Base-by-base conservation (phyloP, 805 yeast species). In the Priceomyces castillae region DNA sequence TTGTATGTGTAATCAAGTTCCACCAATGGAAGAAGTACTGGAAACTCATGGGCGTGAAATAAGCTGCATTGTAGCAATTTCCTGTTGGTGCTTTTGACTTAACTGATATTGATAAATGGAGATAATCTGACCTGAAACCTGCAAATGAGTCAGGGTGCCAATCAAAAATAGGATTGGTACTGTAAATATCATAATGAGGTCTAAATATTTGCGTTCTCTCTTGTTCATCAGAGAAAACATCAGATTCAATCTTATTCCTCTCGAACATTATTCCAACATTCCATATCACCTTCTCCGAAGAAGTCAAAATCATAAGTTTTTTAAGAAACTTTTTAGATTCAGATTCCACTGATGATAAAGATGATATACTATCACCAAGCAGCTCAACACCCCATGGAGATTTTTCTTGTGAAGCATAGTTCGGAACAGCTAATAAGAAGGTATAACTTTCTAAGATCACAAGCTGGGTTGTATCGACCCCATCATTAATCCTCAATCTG, bases 71-170 rank as follows among this genome's bases (percentile, higher is more conserved):
- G 43, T 58, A 58, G 9, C 64, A 55, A 37, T 61, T 59, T 0
- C 69, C 68, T 4, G 51, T 49, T 3, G 50, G 34, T 0, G 73
- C 58, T 14, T 56, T 58, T 1, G 74, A 67, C 7, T 56, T 57
- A 5, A 71, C 76, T 0, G 71, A 56, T 5, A 71, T 53, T 4
- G 74, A 69, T 51, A 71, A 46, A 57, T 89, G 96, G 9, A 92
- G 71, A 57, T 80, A 90, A 43, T 89, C 83, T 49, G 95, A 85
- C 57, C 98, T 69, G 69, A 82, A 94, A 0, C 84, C 89, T 10
- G 62, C 65, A 59, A 84, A 92, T 0, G 97, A 87, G 64, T 92
- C 98, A 1, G 73, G 70, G 65, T 90, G 90, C 2, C 56, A 54
- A 0, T 60, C 64, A 14, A 59, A 53, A 23, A 80, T 80, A 0